Percentiles rank a stretch among this genome's conserved stretches.
Conservation (phyloP, 768 basidiomycete species). For the Suillus variegatus region DNA sequence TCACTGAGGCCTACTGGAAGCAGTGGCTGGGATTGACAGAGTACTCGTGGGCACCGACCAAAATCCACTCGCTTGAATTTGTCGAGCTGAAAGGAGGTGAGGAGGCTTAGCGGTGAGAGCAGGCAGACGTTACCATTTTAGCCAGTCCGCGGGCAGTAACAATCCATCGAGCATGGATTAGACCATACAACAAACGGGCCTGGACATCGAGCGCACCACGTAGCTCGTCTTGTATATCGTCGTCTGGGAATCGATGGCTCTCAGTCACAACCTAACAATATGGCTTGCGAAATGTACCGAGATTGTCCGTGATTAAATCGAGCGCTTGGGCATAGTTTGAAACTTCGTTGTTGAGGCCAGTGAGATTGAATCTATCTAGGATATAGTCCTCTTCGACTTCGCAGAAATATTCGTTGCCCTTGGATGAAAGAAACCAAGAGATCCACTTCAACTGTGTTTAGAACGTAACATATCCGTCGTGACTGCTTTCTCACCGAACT, state of each 20-base stretch:
- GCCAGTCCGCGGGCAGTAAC: slow-evolving; percentile 90
- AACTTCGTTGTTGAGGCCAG: slow-evolving; percentile 95
- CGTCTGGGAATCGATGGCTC: slow-evolving; percentile 52
- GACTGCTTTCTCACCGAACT: slow-evolving; percentile 31
- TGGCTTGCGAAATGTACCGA: slow-evolving; percentile 62
- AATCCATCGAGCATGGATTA: slow-evolving; percentile 97
- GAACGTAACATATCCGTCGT: slow-evolving; percentile 14
- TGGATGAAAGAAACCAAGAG: slow-evolving; percentile 95
- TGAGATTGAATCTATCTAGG: slow-evolving; percentile 96
- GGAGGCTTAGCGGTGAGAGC: neutral
- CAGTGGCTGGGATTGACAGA: slow-evolving; percentile 92
- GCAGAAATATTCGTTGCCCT: slow-evolving; percentile 99
- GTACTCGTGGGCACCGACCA: slow-evolving; percentile 95
- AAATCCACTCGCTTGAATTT: slow-evolving; percentile 99
- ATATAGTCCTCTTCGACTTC: slow-evolving; percentile 99
- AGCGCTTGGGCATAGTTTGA: slow-evolving; percentile 92
- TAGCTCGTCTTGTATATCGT: slow-evolving; percentile 92
- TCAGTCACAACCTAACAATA: neutral
- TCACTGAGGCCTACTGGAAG: slow-evolving; percentile 97
- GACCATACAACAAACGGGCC: slow-evolving; percentile 90
- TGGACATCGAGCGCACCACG: slow-evolving; percentile 91
- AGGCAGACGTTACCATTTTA: slow-evolving; percentile 74
- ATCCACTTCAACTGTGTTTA: slow-evolving; percentile 70
- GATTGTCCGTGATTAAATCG: slow-evolving; percentile 93
- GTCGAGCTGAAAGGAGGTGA: slow-evolving; percentile 61